Percentiles rank a stretch among this genome's conserved stretches.
Conservation (phyloP, 2,329 filamentous ascomycete species). For the Dothideomycetidae sp. region DNA sequence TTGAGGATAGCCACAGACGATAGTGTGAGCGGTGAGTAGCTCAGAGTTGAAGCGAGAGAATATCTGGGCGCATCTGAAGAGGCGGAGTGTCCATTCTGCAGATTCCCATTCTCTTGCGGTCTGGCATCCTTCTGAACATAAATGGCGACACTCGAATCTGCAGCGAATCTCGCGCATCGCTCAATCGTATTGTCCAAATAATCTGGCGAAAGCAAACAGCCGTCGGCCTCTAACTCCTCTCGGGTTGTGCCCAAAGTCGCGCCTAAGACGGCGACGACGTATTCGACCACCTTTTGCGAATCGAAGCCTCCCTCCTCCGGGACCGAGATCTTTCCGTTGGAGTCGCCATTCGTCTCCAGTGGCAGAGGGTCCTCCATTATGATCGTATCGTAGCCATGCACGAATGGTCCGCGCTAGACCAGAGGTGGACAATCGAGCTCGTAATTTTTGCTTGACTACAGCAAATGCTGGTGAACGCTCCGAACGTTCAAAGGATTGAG, state of each 20-base stretch:
- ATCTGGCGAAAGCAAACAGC: constrained; percentile 65
- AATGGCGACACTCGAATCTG: constrained; percentile 71
- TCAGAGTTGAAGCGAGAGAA: constrained; percentile 67
- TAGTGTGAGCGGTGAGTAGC: constrained; percentile 62
- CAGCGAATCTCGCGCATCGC: constrained; percentile 77
- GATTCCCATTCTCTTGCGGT: constrained; percentile 38
- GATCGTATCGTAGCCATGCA: constrained; percentile 5
- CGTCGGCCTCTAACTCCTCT: constrained; percentile 63
- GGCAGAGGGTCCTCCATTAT: constrained; percentile 26
- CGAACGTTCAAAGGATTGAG: background rate
- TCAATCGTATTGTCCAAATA: constrained; percentile 67
- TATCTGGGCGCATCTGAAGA: constrained; percentile 48
- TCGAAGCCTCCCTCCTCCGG: constrained; percentile 25
- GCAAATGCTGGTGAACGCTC: background rate
- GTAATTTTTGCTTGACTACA: background rate
- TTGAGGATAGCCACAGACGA: constrained; percentile 84
- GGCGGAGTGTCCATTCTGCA: constrained; percentile 15
- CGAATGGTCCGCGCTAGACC: background rate
- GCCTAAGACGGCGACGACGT: constrained; percentile 34
- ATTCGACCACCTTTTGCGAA: constrained; percentile 33
- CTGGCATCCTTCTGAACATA: constrained; percentile 74
- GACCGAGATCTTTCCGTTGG: constrained; percentile 19
- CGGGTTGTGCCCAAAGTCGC: constrained; percentile 40
- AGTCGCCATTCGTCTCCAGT: constrained; percentile 22
- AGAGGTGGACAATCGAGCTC: background rate